Evolutionary conservation across 139 green algal genomes (phyloP).

Genomic region (Chlorella sp.): DNA sequence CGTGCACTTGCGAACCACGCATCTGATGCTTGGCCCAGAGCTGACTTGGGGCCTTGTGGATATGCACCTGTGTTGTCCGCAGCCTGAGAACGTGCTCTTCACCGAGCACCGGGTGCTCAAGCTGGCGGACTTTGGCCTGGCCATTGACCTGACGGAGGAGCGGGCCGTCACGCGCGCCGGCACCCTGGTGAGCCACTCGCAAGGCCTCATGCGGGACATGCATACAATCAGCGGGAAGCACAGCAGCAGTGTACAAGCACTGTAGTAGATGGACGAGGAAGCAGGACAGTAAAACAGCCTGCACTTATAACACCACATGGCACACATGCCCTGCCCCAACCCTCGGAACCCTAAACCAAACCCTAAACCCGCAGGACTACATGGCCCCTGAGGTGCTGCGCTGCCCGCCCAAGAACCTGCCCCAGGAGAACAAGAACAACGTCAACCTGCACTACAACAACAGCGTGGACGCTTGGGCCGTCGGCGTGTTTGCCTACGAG

Average conservation of each 20-base stretch:
- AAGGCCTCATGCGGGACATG: no score
- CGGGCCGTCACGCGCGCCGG: slow-evolving; percentile 36
- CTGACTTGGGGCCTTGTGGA: no score
- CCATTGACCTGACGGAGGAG: slow-evolving; percentile 41
- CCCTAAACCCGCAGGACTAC: slow-evolving; percentile 6
- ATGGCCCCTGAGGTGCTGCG: slow-evolving; percentile 55
- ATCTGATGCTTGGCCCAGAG: no score
- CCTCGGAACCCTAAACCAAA: no score
- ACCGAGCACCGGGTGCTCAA: slow-evolving; percentile 34
- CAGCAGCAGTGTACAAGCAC: no score
- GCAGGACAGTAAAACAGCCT: no score
- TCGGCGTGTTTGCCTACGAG: slow-evolving; percentile 83
- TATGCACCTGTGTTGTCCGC: no score
- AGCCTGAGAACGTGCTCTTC: slow-evolving; percentile 38
- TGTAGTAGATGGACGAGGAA: no score
- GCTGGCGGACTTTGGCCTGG: slow-evolving; percentile 50
- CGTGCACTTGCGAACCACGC: no score
- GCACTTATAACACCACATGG: no score
- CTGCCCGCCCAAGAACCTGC: slow-evolving; percentile 49
- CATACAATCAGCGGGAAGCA: no score
- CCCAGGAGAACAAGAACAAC: slow-evolving; percentile 54
- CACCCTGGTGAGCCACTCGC: slow-evolving; percentile 6
- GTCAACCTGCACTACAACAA: slow-evolving; percentile 41
- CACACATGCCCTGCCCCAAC: no score
- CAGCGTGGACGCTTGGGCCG: slow-evolving; percentile 61